These are phyloP conservation scores for Chenopodium quinoa DNA, from an alignment of 148 eudicot species.

Conservation along the genomic window DNA sequence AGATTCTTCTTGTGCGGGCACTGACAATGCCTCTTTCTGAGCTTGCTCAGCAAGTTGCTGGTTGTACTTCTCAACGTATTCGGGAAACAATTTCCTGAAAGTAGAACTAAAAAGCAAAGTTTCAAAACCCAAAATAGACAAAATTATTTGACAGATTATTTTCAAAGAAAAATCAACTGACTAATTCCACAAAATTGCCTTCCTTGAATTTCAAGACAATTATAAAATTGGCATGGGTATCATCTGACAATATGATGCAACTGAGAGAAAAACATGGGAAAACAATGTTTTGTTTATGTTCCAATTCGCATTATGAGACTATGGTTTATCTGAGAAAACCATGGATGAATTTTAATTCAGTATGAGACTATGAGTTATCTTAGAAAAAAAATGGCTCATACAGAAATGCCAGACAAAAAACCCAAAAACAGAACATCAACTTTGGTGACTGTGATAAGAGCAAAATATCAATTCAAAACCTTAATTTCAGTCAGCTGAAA, in stretches of 20 bases:
- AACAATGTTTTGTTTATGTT: too few relatives aligned
- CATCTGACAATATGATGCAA: conserved; percentile 3
- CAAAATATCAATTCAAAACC: not conserved
- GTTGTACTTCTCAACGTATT: conserved; percentile 78
- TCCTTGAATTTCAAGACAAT: not conserved
- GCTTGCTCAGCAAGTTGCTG: conserved; percentile 50
- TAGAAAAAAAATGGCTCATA: too few relatives aligned
- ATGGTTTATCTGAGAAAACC: too few relatives aligned
- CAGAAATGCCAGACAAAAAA: not conserved
- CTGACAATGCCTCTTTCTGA: conserved; percentile 30
- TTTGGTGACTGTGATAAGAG: not conserved
- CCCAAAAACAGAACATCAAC: not conserved
- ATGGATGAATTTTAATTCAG: too few relatives aligned
- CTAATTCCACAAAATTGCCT: not conserved
- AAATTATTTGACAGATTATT: not conserved
- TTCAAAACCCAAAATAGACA: not conserved
- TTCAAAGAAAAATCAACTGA: not conserved
- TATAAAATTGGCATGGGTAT: not conserved
- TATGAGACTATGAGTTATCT: too few relatives aligned
- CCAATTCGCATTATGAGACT: too few relatives aligned
- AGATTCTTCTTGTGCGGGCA: conserved; percentile 32
- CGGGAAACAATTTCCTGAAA: conserved; percentile 88
- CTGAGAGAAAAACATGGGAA: not conserved
- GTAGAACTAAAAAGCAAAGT: conserved; percentile 40
- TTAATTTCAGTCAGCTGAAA: not conserved